Base-by-base conservation (phyloP, 805 yeast genomes). In the Candida incommunis region DNA sequence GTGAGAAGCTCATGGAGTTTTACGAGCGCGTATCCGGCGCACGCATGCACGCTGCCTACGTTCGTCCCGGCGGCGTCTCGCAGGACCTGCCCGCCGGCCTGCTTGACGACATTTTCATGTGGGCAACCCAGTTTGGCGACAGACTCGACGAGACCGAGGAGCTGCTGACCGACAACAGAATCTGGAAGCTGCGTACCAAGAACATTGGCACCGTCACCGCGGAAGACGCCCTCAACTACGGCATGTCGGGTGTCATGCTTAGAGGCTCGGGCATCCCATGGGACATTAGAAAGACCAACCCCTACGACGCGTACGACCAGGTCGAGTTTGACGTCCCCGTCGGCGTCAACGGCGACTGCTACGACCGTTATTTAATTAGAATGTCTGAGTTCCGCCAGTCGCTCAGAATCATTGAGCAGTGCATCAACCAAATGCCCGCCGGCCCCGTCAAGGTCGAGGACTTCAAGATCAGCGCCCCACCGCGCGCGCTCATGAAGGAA, bases 61-160 rank as follows among this genome's bases (percentile, higher is more conserved):
- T 82, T 50, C 76, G 95, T 68, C 95, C 95, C 45, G 95, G 95
- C 57, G 95, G 95, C 59, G 95, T 85, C 18, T 68, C 90, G 20
- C 94, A 82, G 66, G 95, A 85, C 66, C 65, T 85, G 49, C 95
- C 95, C 22, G 80, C 76, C 35, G 95, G 95, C 44, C 63, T 85
- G 58, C 73, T 85, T 56, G 95, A 85, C 64, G 95, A 85, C 62
- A 85, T 85, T 52, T 85, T 82, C 66, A 84, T 84, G 90, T 85
- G 95, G 95, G 94, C 94, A 46, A 85, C 95, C 22, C 95, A 85
- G 69, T 85, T 85, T 55, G 95, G 94, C 61, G 95, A 85, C 68
- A 77, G 95, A 69, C 67, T 85, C 53, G 95, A 85, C 63, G 95
- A 85, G 66, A 79, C 82, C 51, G 95, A 85, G 68, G 95, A 85